Conservation (phyloP, 495 filamentous ascomycete genomes). For the Hypoxylon fragiforme region DNA sequence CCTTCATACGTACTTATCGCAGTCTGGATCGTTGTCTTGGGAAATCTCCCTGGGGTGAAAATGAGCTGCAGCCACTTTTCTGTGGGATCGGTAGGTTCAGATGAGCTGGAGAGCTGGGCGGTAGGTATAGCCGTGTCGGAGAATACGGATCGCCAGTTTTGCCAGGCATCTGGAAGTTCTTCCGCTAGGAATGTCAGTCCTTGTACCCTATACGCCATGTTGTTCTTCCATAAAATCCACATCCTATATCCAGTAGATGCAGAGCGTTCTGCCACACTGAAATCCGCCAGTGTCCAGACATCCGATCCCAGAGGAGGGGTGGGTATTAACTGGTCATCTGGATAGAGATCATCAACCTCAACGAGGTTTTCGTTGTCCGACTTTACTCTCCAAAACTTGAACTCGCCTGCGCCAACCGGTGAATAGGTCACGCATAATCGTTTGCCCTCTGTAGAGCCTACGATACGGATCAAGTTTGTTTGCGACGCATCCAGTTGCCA, state of each 20-base stretch:
- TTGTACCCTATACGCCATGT: constrained; percentile 75
- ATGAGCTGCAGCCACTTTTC: constrained; percentile 76
- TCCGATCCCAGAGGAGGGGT: constrained; percentile 70
- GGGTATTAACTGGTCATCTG: constrained; percentile 64
- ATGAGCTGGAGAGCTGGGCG: constrained; percentile 57
- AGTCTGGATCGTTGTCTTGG: constrained; percentile 76
- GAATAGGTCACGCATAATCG: constrained; percentile 85
- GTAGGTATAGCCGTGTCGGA: constrained; percentile 62
- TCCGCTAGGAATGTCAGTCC: constrained; percentile 43
- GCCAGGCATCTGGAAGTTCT: constrained; percentile 60
- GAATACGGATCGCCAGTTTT: constrained; percentile 71
- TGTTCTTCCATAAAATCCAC: constrained; percentile 89
- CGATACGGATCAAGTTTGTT: constrained; percentile 70
- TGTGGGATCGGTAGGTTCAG: constrained; percentile 65
- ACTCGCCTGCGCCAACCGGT: constrained; percentile 80
- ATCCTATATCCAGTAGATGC: constrained; percentile 55
- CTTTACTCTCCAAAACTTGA: constrained; percentile 90
- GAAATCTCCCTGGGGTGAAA: constrained; percentile 78
- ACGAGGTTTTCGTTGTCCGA: constrained; percentile 63
- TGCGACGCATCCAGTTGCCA: constrained; percentile 77
- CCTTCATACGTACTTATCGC: constrained; percentile 74
- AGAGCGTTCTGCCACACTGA: constrained; percentile 60
- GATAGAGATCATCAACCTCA: constrained; percentile 70
- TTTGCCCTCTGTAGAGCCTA: constrained; percentile 64
- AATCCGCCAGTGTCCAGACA: constrained; percentile 87